Evolutionary conservation across 441 rosid genomes (phyloP).

Genomic region (Aquilaria agallochum): DNA sequence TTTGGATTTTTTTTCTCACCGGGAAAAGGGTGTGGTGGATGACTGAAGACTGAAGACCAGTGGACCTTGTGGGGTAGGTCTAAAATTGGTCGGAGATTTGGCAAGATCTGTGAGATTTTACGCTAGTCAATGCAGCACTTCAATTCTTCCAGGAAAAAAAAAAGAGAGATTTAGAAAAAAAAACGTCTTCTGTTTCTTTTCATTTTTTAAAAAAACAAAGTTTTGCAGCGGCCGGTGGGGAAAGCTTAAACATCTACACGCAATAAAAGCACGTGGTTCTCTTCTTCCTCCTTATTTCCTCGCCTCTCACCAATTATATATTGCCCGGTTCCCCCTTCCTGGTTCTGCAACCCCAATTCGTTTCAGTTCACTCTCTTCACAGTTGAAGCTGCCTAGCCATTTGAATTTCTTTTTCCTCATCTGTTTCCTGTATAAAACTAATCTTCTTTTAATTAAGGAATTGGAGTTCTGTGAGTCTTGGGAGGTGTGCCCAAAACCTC

Average conservation of each 20-base stretch:
- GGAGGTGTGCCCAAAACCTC: constrained; percentile 11
- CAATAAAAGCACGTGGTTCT: neutral
- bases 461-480: constrained; percentile 25
- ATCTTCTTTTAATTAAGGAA: constrained; percentile 4
- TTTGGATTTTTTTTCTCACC: neutral
- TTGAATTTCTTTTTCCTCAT: neutral
- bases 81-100: neutral
- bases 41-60: neutral
- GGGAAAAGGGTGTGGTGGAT: too few species aligned
- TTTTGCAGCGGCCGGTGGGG: neutral
- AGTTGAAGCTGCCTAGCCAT: neutral
- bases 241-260: neutral
- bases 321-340: constrained; percentile 2
- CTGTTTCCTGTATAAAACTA: neutral
- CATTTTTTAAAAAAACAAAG: neutral
- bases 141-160: neutral
- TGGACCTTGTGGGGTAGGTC: neutral
- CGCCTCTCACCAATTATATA: constrained; percentile 12
- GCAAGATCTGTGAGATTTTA: neutral
- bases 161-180: neutral
- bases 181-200: neutral
- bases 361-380: neutral
- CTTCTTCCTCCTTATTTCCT: constrained; percentile 4
- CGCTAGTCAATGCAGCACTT: neutral
- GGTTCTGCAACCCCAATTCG: constrained; percentile 2